Base-by-base conservation (phyloP, 1,284 basidiomycete species). In the Cronartium ribicola region DNA sequence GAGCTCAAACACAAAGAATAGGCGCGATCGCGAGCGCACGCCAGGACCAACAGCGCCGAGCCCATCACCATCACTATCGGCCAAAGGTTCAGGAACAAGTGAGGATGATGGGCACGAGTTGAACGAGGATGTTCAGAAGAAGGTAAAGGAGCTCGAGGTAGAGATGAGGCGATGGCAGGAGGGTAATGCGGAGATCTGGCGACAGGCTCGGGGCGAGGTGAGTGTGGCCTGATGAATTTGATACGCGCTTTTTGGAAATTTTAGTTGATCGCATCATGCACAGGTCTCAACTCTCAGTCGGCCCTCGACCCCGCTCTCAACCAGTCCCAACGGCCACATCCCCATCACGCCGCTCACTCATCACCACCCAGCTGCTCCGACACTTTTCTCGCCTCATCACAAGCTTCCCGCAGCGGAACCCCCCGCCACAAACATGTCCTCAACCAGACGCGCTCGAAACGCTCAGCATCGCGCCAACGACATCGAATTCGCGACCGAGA, bases 401-500 rank as follows among this genome's bases (percentile, higher is more conserved):
- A 73, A 60, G 20, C 55, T 43, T 39, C 46, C 59, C 6, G 1
- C 71, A 44, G 60, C 76, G 29, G 77, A 76, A 17, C 76, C 66
- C 11, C 76, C 76, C 62, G 76, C 75, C 41, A 63, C 79, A 4
- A 69, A 77, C 14, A 73, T 80, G 37, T 78, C 80, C 2, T 78
- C 79, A 1, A 80, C 79, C 5, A 80, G 84, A 2, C 78, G 84
- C 29, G 81, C 83, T 29, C 79, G 84, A 20, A 84, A 84, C 70
- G 80, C 81, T 36, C 82, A 83, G 51, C 81, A 83, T 67, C 79
- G 82, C 17, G 79, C 79, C 0, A 80, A 84, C 69, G 83, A 84
- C 76, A 83, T 84, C 78, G 94, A 95, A 84, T 95, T 96, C 79
- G 94, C 93, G 41, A 93, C 94, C 78, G 93, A 96, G 83, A 96